Percentiles rank a stretch among this genome's conserved stretches.
Evolutionary conservation across 2,329 filamentous ascomycete species (phyloP).

Genomic region (Tolypocladium tundrense): DNA sequence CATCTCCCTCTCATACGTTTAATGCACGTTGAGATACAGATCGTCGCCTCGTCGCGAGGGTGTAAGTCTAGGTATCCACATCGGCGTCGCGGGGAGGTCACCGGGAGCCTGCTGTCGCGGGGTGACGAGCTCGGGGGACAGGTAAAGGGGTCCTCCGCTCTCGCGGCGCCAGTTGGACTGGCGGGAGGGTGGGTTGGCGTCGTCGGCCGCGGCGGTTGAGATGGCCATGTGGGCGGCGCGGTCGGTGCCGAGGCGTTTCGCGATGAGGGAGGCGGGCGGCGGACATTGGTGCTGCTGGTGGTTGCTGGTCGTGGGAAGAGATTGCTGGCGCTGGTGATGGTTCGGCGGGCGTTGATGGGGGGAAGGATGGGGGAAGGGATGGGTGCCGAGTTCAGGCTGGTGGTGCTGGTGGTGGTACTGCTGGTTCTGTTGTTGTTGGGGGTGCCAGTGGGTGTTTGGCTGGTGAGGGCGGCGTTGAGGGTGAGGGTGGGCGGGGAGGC

Average conservation of each 20-base stretch:
- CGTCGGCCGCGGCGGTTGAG: constrained; percentile 9
- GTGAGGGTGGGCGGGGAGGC: constrained; percentile 5
- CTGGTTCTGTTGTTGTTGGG: constrained; percentile 8
- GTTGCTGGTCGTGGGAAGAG: constrained; percentile 3
- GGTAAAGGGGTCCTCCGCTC: not conserved
- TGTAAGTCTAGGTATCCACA: constrained; percentile 48
- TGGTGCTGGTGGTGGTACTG: constrained; percentile 6
- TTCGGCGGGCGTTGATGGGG: not conserved
- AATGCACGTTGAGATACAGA: constrained; percentile 48
- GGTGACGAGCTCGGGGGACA: constrained; percentile 1
- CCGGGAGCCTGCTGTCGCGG: not conserved
- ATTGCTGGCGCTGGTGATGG: constrained; percentile 13
- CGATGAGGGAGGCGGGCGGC: constrained; percentile 29
- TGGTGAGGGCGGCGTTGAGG: constrained; percentile 4
- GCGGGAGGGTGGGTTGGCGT: not conserved
- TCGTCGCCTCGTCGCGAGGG: constrained; percentile 58
- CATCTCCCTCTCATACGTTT: not conserved
- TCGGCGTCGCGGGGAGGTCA: constrained; percentile 11
- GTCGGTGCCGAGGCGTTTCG: constrained; percentile 40
- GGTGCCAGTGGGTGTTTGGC: constrained; percentile 8
- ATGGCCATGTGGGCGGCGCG: constrained; percentile 36
- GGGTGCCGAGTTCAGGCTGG: not conserved
- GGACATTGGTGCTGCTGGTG: constrained; percentile 8
- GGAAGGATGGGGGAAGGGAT: constrained; percentile 3
- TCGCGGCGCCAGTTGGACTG: constrained; percentile 2